Evolutionary conservation across 2,329 filamentous ascomycete genomes (phyloP), one percentile per base, ranked within the genome.

Genomic region (Colletotrichum lini): DNA sequence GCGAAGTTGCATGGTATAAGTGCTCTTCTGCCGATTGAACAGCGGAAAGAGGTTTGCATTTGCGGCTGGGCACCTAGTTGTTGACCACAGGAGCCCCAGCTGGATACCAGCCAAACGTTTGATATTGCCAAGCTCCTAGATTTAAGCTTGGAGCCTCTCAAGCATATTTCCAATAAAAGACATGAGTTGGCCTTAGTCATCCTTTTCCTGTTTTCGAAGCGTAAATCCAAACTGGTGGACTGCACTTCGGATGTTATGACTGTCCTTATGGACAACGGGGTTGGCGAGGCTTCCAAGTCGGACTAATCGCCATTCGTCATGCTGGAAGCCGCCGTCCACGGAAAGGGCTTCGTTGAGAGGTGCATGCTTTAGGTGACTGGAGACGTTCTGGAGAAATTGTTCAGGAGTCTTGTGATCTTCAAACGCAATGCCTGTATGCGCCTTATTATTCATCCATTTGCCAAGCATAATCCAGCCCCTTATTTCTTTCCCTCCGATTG

Each of bases 381-480:
- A 18, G 10, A 23, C 23, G 40, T n/a, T 13, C 30, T 54, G 52
- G 10, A 18, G 49, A 13, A 4, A 8, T 42, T 9, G 23, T 23
- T 13, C 12, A n/a, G 13, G n/a, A 16, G 13, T 3, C 42, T 42
- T 26, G 12, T 15, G 7, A 21, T 42, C 16, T 30, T 57, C 15
- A 18, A 59, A 15, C 23, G 23, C 8, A 4, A 4, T 21, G 8
- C 42, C 13, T 53, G 18, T 38, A 35, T n/a, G 49, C 47, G 12
- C 23, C 40, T 16, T 16, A 70, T 80, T 87, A 96, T 81, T 95
- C 94, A 83, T 98, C 96, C 92, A 97, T 96, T 85, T 98, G 94
- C 96, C 96, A 99, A 42, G 93, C 91, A 81, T 98, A 98, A 77
- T 96, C 91, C 78, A 98, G 81, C 42, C 92, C 92, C 81, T 93